Evolutionary conservation across 2,329 filamentous ascomycete genomes (phyloP), one percentile per base, ranked within the genome.

Genomic region (Botrytis fabae): DNA sequence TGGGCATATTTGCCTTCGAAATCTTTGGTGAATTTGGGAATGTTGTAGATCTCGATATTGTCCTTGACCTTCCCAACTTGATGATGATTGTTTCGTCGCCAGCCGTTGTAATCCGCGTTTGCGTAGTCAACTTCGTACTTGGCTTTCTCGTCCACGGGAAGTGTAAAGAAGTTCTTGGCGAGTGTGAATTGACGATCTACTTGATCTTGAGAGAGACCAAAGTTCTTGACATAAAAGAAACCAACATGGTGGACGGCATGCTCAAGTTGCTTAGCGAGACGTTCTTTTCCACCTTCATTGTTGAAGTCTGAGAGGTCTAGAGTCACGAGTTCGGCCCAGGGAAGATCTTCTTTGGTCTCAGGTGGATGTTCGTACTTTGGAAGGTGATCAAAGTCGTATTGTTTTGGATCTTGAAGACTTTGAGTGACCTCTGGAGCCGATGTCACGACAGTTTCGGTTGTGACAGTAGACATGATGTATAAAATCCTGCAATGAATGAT

Each of bases 161-260:
- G 82, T 7, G 85, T 79, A 77, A 90, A 90, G 75, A 91, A 85
- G 51, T 86, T 83, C 73, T 88, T 87, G 1, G 86, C 89, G 3
- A 91, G 84, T 20, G 88, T 87, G 75, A 90, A 91, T 75, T 91
- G 89, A 9, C 83, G 82, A 75, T 91, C 85, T 2, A 91, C 84
- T 78, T 89, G 83, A 64, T 89, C 87, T 78, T 90, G 87, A 0
- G 81, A 82, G n/a, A 91, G 83, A 46, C 88, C 88, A 74, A 88
- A 90, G 80, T 90, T 89, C 73, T 86, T 86, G 32, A 91, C 85
- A 74, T 90, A 90, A 81, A 91, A 91, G 82, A 91, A 88, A 0
- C 88, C 87, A 75, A 85, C 81, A 70, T 84, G 77, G 51, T 83
- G 81, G 0, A 86, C 85, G 5, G 87, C 87, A 75, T 88, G 84